Percentiles rank a stretch among this genome's conserved stretches.
Conservation (phyloP, 2,329 filamentous ascomycete species). For the Colletotrichum sidae region DNA sequence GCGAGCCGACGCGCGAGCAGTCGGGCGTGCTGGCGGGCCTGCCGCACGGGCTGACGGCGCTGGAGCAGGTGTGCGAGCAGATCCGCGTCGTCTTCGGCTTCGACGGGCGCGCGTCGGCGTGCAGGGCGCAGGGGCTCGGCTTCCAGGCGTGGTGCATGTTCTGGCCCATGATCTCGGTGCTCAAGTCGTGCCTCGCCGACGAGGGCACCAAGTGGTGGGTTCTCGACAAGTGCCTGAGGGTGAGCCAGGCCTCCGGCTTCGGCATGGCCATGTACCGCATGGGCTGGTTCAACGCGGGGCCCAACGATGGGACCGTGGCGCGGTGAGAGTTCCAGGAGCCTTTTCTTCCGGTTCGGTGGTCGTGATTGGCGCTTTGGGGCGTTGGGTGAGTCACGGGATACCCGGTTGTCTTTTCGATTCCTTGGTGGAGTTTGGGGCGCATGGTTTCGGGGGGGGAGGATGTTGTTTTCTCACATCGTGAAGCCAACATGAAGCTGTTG, state of each 20-base stretch:
- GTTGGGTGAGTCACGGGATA: neutral
- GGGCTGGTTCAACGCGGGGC: conserved; percentile 22
- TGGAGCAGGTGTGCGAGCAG: conserved; percentile 34
- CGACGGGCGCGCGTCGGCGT: conserved; percentile 25
- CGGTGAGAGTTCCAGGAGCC: neutral
- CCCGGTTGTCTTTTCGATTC: neutral
- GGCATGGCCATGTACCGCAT: conserved; percentile 25
- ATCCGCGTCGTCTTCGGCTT: conserved; percentile 23
- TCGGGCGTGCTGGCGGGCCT: conserved; percentile 19
- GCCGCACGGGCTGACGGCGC: conserved; percentile 29
- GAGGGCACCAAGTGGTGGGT: conserved; percentile 14
- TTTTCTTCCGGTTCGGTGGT: neutral
- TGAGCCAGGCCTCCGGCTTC: conserved; percentile 29
- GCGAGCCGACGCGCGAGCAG: conserved; percentile 27
- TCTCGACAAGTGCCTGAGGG: conserved; percentile 21
- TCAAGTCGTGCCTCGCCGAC: conserved; percentile 22
- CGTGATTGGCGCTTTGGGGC: neutral
- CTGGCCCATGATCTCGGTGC: conserved; percentile 28
- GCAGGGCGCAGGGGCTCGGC: conserved; percentile 6
- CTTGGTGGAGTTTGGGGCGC: neutral
- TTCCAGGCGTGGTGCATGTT: conserved; percentile 34
- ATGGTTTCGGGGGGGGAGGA: neutral
- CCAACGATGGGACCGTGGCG: neutral
- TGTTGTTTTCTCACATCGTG: too few relatives aligned
- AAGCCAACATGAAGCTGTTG: too few relatives aligned